Conservation (phyloP, 2,329 filamentous ascomycete genomes). For the Diaporthe sp. region DNA sequence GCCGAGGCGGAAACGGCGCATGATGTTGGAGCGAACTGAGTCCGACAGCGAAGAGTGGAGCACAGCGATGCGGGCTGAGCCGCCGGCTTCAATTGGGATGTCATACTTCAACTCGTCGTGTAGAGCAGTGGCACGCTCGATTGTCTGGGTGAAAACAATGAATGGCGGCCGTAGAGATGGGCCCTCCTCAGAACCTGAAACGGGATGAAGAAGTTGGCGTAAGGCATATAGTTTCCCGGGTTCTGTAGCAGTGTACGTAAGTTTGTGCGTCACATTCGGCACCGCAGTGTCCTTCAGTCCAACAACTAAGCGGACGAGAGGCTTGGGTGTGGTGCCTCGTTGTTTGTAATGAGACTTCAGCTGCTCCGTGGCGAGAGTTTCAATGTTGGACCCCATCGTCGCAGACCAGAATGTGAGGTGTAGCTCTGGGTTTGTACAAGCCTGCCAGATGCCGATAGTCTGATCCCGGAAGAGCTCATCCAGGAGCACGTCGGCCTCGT, state of each 20-base stretch:
- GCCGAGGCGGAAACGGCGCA: slow-evolving; percentile 90
- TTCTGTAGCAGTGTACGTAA: slow-evolving; percentile 93
- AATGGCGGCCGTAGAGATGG: slow-evolving; percentile 85
- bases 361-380: slow-evolving; percentile 80
- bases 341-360: slow-evolving; percentile 67
- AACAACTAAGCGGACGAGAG: slow-evolving; percentile 88
- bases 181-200: slow-evolving; percentile 66
- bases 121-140: slow-evolving; percentile 88
- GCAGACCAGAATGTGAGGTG: slow-evolving; percentile 92
- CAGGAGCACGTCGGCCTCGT: slow-evolving; percentile 95
- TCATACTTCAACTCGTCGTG: slow-evolving; percentile 94
- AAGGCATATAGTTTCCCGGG: slow-evolving; percentile 93
- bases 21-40: slow-evolving; percentile 80
- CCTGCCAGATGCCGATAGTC: slow-evolving; percentile 86
- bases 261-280: slow-evolving; percentile 89
- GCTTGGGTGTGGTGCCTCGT: slow-evolving; percentile 56
- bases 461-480: slow-evolving; percentile 92
- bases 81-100: slow-evolving; percentile 89
- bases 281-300: slow-evolving; percentile 96
- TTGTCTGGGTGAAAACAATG: slow-evolving; percentile 96
- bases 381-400: slow-evolving; percentile 95
- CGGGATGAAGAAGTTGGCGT: slow-evolving; percentile 88
- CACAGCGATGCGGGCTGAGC: slow-evolving; percentile 86
- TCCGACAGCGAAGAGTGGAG: slow-evolving; percentile 90
- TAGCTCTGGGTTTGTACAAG: slow-evolving; percentile 79